Percentiles rank a stretch among this genome's conserved stretches.
Evolutionary conservation across 768 basidiomycete genomes (phyloP).

Genomic region (Lentinula sp.): DNA sequence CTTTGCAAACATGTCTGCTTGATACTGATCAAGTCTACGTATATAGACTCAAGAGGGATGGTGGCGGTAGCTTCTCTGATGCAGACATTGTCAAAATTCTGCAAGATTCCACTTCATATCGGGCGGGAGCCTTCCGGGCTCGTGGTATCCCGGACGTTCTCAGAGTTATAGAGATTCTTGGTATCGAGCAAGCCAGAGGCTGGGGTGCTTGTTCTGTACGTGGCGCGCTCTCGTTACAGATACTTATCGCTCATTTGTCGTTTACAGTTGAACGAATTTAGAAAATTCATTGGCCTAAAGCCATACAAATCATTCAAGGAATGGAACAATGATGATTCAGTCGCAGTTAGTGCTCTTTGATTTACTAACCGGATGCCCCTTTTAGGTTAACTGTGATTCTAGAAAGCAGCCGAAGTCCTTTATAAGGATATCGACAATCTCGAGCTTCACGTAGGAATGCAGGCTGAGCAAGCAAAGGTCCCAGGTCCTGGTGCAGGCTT

Average conservation of each 20-base stretch:
- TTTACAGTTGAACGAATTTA: conserved; percentile 45
- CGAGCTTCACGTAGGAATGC: conserved; percentile 30
- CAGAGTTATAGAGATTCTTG: conserved; percentile 49
- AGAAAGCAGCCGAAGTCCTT: conserved; percentile 24
- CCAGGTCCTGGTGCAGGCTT: conserved; percentile 47
- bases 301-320: conserved; percentile 43
- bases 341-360: conserved; percentile 27
- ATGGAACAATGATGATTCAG: conserved; percentile 45
- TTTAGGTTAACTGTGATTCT: background rate
- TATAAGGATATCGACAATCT: conserved; percentile 32
- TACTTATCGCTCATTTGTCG: background rate
- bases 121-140: conserved; percentile 42
- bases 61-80: conserved; percentile 41
- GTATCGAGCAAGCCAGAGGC: conserved; percentile 43
- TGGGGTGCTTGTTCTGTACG: conserved; percentile 47
- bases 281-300: conserved; percentile 42
- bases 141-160: conserved; percentile 41
- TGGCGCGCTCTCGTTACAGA: background rate
- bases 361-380: background rate
- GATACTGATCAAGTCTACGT: conserved; percentile 5
- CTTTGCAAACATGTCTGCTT: background rate
- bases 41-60: background rate
- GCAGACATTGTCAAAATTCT: conserved; percentile 43
- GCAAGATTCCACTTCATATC: conserved; percentile 36
- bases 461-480: conserved; percentile 49